Percentiles rank a stretch among this genome's conserved stretches.
Conservation (phyloP, 768 basidiomycete species). For the Boletus coccyginus region DNA sequence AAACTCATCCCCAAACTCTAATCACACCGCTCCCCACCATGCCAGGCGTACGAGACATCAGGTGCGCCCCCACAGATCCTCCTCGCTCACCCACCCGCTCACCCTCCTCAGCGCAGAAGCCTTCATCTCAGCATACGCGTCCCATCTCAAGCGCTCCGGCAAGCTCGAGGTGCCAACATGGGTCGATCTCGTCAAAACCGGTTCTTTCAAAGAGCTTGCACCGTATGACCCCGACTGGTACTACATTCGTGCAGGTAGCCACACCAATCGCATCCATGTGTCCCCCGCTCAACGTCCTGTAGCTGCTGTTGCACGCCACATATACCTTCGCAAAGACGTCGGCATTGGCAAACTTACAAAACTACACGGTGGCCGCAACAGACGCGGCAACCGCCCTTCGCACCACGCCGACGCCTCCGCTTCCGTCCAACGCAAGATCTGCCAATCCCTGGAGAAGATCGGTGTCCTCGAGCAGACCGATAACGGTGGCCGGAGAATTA, state of each 20-base stretch:
- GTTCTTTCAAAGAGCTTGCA: conserved; percentile 94
- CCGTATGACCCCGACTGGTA: conserved; percentile 99
- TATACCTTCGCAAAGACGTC: conserved; percentile 98
- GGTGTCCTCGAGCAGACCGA: conserved; percentile 93
- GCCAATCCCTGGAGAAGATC: conserved; percentile 98
- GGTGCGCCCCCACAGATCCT: conserved; percentile 37
- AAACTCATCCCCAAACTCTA: conserved; percentile 36
- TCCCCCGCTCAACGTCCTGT: not conserved
- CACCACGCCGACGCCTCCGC: conserved; percentile 88
- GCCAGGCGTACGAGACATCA: conserved; percentile 83
- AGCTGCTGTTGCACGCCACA: conserved; percentile 98
- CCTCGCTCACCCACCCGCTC: conserved; percentile 8
- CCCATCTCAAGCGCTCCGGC: conserved; percentile 96
- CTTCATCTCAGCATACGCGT: conserved; percentile 92
- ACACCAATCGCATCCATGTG: not conserved
- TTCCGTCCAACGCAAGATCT: conserved; percentile 90
- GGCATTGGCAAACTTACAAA: conserved; percentile 92
- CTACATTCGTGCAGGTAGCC: conserved; percentile 95
- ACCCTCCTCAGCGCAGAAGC: conserved; percentile 69
- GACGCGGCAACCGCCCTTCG: conserved; percentile 94
- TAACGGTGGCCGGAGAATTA: conserved; percentile 94
- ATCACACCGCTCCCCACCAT: conserved; percentile 54
- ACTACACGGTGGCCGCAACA: conserved; percentile 94
- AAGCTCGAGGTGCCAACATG: conserved; percentile 99
- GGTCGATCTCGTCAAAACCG: conserved; percentile 99